Evolutionary conservation across 768 basidiomycete genomes (phyloP).

Genomic region (Boletus vinaceobasis): DNA sequence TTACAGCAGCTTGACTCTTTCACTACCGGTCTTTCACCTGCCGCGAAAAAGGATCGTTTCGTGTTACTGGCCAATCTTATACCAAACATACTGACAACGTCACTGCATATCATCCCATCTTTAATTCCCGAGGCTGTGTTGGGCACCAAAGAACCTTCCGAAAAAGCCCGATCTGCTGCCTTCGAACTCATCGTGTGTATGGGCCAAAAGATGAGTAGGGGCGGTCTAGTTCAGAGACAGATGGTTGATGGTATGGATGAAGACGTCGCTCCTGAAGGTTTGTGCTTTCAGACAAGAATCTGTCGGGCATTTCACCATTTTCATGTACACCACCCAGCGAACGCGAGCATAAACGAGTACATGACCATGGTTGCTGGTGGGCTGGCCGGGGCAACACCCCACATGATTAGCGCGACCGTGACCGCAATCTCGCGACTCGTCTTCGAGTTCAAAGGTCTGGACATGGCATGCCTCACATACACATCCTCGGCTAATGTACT

Average conservation of each 20-base stretch:
- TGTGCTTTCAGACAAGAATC: background rate
- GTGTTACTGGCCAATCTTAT: slow-evolving; percentile 69
- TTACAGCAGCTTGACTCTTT: slow-evolving; percentile 65
- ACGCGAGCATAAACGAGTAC: slow-evolving; percentile 84
- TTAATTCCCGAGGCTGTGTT: slow-evolving; percentile 92
- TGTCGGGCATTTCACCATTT: slow-evolving; percentile 1
- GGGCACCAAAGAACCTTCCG: slow-evolving; percentile 95
- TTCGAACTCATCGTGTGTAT: slow-evolving; percentile 89
- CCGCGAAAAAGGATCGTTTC: slow-evolving; percentile 94
- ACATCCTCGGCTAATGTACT: background rate
- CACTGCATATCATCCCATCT: slow-evolving; percentile 81
- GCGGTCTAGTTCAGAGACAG: slow-evolving; percentile 76
- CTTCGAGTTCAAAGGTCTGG: slow-evolving; percentile 90
- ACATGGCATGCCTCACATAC: background rate
- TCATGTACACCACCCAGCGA: slow-evolving; percentile 37
- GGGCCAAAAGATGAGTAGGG: slow-evolving; percentile 87
- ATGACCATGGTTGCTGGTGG: slow-evolving; percentile 97
- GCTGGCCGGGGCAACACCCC: slow-evolving; percentile 86
- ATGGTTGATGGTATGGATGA: slow-evolving; percentile 84
- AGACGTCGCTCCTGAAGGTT: slow-evolving; percentile 47
- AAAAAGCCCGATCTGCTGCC: slow-evolving; percentile 83
- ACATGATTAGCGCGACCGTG: slow-evolving; percentile 97
- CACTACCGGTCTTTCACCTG: slow-evolving; percentile 63
- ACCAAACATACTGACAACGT: slow-evolving; percentile 59
- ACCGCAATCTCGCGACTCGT: slow-evolving; percentile 91